Evolutionary conservation across 2,329 filamentous ascomycete species (phyloP).

Genomic region (Phyllosticta citriasiana): DNA sequence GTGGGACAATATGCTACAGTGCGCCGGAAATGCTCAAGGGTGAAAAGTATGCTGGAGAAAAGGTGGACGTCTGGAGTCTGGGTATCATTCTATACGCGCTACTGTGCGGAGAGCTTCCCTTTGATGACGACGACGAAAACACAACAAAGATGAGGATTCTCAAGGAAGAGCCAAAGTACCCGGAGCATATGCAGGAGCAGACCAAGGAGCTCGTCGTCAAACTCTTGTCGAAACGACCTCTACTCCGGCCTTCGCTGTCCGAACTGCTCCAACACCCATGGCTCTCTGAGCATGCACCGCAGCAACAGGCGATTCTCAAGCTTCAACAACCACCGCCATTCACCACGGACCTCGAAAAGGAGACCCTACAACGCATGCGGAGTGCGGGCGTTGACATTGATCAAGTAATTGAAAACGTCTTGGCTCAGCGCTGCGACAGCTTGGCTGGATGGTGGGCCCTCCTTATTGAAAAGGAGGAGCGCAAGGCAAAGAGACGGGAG

Average conservation of each 20-base stretch:
- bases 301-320: constrained; percentile 83
- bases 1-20: constrained; percentile 94
- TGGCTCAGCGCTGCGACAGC: constrained; percentile 80
- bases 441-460: constrained; percentile 95
- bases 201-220: constrained; percentile 66
- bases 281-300: constrained; percentile 72
- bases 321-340: constrained; percentile 73
- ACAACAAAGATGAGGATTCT: constrained; percentile 79
- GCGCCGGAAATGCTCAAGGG: constrained; percentile 98
- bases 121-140: constrained; percentile 90
- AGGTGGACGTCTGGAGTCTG: constrained; percentile 92
- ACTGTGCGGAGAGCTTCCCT: constrained; percentile 77
- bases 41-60: constrained; percentile 95
- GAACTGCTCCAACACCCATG: constrained; percentile 87
- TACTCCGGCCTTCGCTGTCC: constrained; percentile 68
- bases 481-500: constrained; percentile 72
- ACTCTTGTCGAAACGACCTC: constrained; percentile 82
- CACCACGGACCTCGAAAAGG: constrained; percentile 76
- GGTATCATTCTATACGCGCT: constrained; percentile 78
- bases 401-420: constrained; percentile 84
- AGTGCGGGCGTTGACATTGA: constrained; percentile 92
- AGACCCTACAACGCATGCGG: constrained; percentile 84
- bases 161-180: constrained; percentile 74
- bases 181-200: constrained; percentile 66
- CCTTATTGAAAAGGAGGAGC: constrained; percentile 85